Base-by-base conservation (phyloP, 2,329 filamentous ascomycete genomes). In the Dothistroma pini region DNA sequence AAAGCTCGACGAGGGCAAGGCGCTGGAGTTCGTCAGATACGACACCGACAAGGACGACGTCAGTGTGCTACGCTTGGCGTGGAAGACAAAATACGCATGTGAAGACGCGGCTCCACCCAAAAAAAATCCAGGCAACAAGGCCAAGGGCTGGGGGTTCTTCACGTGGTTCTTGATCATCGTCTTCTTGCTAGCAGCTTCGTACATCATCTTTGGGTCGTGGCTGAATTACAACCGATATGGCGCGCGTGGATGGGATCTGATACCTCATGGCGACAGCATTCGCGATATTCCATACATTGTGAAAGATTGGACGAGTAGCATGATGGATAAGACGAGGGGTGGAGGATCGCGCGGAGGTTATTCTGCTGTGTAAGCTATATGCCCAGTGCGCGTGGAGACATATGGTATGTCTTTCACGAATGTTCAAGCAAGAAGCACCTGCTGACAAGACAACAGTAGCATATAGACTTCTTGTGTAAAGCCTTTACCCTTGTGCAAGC, bases 171-270 rank as follows among this genome's bases (percentile, higher is more conserved):
- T 97, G 68, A 87, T 99, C 68, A 86, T 97, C 68, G 79, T 89
- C 62, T 99, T 99, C 84, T 83, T 97, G 64, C 85, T 85, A 51
- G 89, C 87, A 47, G 91, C 95, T 1, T 80, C 93, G 25, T 99
- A 97, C 78, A 87, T 99, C 67, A 96, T 97, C 75, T 97, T 97
- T 73, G 93, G 93, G 66, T 96, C 93, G 21, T 99, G 95, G 95
- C 87, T 97, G 75, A 97, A 97, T 81, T 97, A 97, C 83, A 97
- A 92, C 80, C 90, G 93, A 64, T 96, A 96, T 76, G 93, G 93
- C 53, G 93, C 93, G 56, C 85, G 93, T 50, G 95, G 95, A 60
- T 97, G 93, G 93, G 95, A 97, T 71, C 83, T 97, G 19, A 81
- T 97, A 19, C 95, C 95, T 14, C 93, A 97, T 74, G 90, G 90